Conservation (phyloP, 306 rosid species). For the Gynostemma pentaphyllum region DNA sequence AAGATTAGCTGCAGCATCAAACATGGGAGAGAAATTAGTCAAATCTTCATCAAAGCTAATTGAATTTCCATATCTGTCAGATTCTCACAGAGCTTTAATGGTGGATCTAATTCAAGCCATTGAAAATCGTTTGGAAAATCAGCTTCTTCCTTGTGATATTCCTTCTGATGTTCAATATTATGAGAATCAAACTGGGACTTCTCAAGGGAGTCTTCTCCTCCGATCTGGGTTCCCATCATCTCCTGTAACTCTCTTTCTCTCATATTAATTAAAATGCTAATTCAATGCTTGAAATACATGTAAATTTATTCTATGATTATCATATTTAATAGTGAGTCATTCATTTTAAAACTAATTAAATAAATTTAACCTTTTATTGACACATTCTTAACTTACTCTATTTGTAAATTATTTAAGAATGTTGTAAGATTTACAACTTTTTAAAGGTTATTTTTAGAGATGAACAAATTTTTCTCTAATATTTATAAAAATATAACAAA, state of each 20-base stretch:
- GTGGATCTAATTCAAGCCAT: constrained; percentile 38
- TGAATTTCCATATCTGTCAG: constrained; percentile 60
- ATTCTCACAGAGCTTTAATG: constrained; percentile 53
- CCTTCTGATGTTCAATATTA: constrained; percentile 49
- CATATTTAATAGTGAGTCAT: too few species aligned
- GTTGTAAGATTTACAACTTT: too few species aligned
- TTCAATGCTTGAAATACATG: too few species aligned
- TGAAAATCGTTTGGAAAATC: constrained; percentile 46
- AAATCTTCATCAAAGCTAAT: constrained; percentile 24
- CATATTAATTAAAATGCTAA: too few species aligned
- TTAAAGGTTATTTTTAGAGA: too few species aligned
- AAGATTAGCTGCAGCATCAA: not conserved
- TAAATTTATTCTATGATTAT: too few species aligned
- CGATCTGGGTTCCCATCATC: constrained; percentile 38
- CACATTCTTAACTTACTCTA: too few species aligned
- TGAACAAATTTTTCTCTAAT: too few species aligned
- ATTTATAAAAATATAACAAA: too few species aligned
- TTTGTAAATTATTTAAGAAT: too few species aligned
- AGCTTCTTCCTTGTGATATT: constrained; percentile 60
- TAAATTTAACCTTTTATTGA: too few species aligned
- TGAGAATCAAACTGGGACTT: constrained; percentile 25
- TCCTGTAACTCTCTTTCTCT: constrained; percentile 22
- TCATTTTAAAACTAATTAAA: too few species aligned
- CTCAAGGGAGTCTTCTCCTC: constrained; percentile 50
- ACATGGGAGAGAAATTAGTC: not conserved